Evolutionary conservation across 179 eudicot species (phyloP).

Genomic region (Spinacia oleracea): DNA sequence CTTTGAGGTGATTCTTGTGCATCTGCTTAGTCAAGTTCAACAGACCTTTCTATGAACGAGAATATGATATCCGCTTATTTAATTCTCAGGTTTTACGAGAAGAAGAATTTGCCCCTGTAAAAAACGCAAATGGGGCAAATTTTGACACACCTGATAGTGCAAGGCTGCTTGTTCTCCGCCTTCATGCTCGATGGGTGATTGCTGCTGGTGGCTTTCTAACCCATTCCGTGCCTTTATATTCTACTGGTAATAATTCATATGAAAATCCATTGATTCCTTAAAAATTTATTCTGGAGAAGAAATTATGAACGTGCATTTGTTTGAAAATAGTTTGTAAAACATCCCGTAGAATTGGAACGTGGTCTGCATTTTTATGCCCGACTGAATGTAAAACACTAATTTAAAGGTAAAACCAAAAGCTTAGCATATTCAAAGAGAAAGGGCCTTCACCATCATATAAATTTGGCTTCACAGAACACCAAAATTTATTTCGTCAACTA

Average conservation of each 20-base stretch:
- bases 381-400: neutral
- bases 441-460: neutral
- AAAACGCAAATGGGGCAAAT: conserved; percentile 90
- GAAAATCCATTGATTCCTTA: neutral
- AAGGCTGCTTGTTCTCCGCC: conserved; percentile 76
- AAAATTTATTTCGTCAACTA: neutral
- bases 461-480: neutral
- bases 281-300: neutral
- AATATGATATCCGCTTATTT: neutral
- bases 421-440: neutral
- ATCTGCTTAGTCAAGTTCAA: neutral
- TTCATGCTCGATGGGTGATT: conserved; percentile 96
- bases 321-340: neutral
- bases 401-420: neutral
- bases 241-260: conserved; percentile 57
- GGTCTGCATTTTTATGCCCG: neutral
- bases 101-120: conserved; percentile 98
- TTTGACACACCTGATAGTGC: conserved; percentile 99
- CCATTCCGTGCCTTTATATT: conserved; percentile 89
- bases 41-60: conserved; percentile 11
- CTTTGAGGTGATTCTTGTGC: conserved; percentile 63
- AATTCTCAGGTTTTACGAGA: conserved; percentile 71
- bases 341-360: neutral
- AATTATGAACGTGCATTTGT: neutral
- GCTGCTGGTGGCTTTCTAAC: conserved; percentile 98